Percentiles rank a stretch among this genome's conserved stretches.
Evolutionary conservation across 768 basidiomycete species (phyloP).

Genomic region (Holtermannia corniformis): DNA sequence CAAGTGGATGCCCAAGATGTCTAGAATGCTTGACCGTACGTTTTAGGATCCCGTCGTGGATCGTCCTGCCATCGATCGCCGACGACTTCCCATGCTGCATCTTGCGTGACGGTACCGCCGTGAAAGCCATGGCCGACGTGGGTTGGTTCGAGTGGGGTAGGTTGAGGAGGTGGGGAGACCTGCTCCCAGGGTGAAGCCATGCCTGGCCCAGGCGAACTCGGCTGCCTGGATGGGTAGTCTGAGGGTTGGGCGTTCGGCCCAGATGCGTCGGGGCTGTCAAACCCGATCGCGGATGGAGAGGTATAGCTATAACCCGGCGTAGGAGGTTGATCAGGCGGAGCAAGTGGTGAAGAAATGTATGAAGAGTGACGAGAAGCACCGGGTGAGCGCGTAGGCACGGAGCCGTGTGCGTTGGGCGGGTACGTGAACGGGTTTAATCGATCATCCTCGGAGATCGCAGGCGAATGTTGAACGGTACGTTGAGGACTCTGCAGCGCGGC

Average conservation of each 20-base stretch:
- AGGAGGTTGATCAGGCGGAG: neutral
- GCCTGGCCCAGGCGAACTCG: no score
- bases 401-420: slow-evolving; percentile 4
- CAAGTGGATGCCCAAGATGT: neutral
- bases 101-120: neutral
- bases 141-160: neutral
- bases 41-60: neutral
- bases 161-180: neutral
- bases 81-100: neutral
- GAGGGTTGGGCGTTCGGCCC: neutral
- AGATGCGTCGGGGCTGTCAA: neutral
- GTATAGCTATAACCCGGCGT: neutral
- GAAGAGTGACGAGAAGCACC: neutral
- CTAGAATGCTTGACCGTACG: neutral
- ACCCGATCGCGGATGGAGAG: neutral
- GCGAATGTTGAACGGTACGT: slow-evolving; percentile 6
- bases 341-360: neutral
- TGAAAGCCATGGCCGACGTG: neutral
- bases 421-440: slow-evolving; percentile 13
- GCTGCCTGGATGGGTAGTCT: no score
- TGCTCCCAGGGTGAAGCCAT: neutral
- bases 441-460: slow-evolving; percentile 8
- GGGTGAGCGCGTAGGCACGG: neutral
- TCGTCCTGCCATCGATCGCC: neutral
- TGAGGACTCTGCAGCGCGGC: slow-evolving; percentile 13